Evolutionary conservation across 257 asterid species (phyloP), one percentile per base, ranked within the genome.

Genomic region (Solanum megistacrolobum): DNA sequence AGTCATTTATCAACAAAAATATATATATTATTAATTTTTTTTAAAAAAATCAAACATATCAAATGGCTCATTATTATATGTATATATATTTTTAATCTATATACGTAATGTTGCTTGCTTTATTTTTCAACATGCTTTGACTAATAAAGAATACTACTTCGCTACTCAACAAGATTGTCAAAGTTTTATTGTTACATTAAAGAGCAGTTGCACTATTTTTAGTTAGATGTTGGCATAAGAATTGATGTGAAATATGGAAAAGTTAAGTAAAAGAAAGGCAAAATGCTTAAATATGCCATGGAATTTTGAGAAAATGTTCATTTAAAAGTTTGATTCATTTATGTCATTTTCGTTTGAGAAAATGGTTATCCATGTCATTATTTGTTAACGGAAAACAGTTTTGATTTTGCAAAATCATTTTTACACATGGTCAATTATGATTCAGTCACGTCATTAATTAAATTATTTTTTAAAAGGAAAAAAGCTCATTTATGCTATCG

Each of bases 351-450:
- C 0, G 62, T 52, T 52, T 52, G 0, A 18, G n/a, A 18, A 52
- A 48, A 52, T 0, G 1, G 9, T 6, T 0, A 52, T 52, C 1
- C 9, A 20, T 52, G 9, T 0, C 2, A 18, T 18, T 52, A 52
- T 52, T 52, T 52, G n/a, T 18, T 20, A 18, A 52, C 0, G 23
- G 6, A 52, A 52, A 52, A 52, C n/a, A 3, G 2, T 52, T 52
- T 2, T 4, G 1, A 52, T 16, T 52, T 16, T 52, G 4, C 23
- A 18, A 52, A 6, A 18, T 52, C 0, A 52, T 18, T 52, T 43
- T 12, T 18, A 6, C n/a, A 52, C 2, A 0, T 52, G 9, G 10
- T 52, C 62, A 52, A 52, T 52, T 16, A 52, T 52, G 0, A 18
- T 52, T 6, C 9, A 52, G 23, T 0, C 9, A 52, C 9, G 9